Base-by-base conservation (phyloP, 1,284 basidiomycete genomes). In the Cystobasidiaceae sp. region DNA sequence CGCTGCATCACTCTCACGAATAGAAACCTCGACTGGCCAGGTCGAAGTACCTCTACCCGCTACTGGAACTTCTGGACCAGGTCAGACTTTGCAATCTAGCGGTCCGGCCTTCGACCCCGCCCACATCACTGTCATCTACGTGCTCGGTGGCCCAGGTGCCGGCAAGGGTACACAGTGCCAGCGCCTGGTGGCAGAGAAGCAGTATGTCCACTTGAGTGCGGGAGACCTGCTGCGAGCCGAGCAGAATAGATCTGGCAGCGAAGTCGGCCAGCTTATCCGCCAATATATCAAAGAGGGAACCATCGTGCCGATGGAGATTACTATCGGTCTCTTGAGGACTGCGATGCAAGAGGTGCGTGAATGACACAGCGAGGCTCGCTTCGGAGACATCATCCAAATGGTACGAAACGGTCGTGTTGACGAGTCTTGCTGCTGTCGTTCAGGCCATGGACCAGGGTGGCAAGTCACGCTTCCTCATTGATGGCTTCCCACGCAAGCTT, bases 401-500 rank as follows among this genome's bases (percentile, higher is more conserved):
- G 39, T 19, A 33, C 1, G 30, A 58, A 37, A 39, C 27, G n/a
- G 44, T 13, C 30, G 39, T 15, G 37, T 48, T 70, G 65, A 44
- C 62, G 25, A 30, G 50, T 72, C 77, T 17, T 78, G 72, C 72
- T 73, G 9, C 76, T 76, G 60, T 71, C 68, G 30, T 71, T 77
- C 1, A 79, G 78, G 65, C 71, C 13, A 86, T 84, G 51, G 52
- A 55, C 27, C 76, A 77, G 27, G 80, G 84, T 54, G 90, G 87
- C 43, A 81, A 81, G 66, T 90, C 89, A 41, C 85, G 91, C 51
- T 98, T 98, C 82, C 82, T 98, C 69, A 87, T 99, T 71, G 96
- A 99, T 72, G 96, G 96, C 3, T 98, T 98, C 80, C 96, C 96
- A 48, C 84, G 96, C 68, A 91, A 97, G 82, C 93, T 98, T 91